These are phyloP conservation scores for Alternaria triticina DNA, from an alignment of 2,329 filamentous ascomycete species.

Conservation along the genomic window DNA sequence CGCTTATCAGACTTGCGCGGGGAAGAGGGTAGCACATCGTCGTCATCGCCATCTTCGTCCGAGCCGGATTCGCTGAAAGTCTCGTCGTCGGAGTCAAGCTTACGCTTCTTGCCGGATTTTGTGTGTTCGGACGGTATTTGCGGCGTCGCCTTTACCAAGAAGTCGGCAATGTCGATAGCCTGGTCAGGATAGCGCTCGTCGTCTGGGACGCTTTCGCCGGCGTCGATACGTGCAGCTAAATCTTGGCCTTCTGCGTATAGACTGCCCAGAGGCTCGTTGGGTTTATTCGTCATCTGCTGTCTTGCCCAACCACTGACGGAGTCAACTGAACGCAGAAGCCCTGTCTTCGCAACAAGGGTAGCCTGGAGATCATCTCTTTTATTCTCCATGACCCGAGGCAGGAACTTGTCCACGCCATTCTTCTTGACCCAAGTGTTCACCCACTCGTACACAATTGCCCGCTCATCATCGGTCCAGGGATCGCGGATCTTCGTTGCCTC, in stretches of 20 bases:
- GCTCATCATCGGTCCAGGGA: neutral
- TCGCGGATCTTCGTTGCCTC: neutral
- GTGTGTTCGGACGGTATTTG: neutral
- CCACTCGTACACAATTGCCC: neutral
- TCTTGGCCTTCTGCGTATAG: neutral
- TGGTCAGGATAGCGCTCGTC: neutral
- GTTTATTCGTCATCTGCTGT: neutral
- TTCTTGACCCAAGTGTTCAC: neutral
- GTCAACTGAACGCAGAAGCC: neutral
- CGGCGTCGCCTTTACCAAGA: neutral
- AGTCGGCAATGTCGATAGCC: neutral
- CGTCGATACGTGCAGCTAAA: neutral
- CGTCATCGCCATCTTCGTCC: neutral
- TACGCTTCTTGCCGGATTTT: neutral
- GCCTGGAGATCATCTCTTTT: neutral
- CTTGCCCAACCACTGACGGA: neutral
- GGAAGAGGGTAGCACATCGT: neutral
- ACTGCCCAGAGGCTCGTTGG: neutral
- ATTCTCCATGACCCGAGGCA: neutral
- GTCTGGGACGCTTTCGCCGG: neutral
- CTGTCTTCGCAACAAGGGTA: neutral
- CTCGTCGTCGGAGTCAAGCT: neutral
- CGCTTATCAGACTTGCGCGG: neutral
- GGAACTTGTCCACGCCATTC: neutral
- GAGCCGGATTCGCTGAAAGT: neutral